These are phyloP conservation scores for Trametes villosa DNA, from an alignment of 768 basidiomycete species.

Conservation along the genomic window DNA sequence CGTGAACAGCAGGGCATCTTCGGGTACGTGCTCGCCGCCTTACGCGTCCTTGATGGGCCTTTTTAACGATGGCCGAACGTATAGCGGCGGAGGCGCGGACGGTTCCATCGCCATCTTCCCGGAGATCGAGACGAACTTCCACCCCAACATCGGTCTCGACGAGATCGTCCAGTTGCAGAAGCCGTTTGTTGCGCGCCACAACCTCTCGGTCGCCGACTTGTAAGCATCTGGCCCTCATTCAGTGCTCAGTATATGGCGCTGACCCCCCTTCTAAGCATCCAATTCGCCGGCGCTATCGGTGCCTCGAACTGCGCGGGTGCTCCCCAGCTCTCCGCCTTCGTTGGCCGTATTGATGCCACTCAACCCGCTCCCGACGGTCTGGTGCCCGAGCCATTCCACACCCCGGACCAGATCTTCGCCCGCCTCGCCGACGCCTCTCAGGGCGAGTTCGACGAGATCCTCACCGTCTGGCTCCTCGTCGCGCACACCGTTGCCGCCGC, in stretches of 20 bases:
- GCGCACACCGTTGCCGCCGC: conserved; percentile 16
- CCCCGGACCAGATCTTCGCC: conserved; percentile 24
- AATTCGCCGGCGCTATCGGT: conserved; percentile 21
- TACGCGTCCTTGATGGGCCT: neutral
- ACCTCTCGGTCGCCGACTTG: conserved; percentile 16
- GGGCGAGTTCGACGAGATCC: conserved; percentile 16
- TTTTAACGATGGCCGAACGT: neutral
- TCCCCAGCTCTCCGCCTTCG: conserved; percentile 14
- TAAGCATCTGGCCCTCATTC: neutral
- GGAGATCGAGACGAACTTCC: conserved; percentile 45
- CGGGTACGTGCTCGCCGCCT: neutral
- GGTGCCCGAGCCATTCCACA: conserved; percentile 18
- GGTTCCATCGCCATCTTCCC: conserved; percentile 52
- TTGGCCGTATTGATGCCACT: conserved; percentile 12
- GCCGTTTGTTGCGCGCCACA: conserved; percentile 17
- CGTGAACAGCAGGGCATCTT: conserved; percentile 11
- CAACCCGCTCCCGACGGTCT: conserved; percentile 13
- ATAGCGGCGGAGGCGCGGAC: conserved; percentile 41
- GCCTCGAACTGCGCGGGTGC: conserved; percentile 18
- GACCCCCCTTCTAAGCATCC: neutral
- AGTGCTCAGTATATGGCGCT: neutral
- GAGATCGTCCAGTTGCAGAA: conserved; percentile 22
- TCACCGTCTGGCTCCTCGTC: conserved; percentile 19
- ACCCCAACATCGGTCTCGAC: conserved; percentile 41
- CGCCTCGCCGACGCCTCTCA: conserved; percentile 15